Evolutionary conservation across 768 basidiomycete genomes (phyloP).

Genomic region (Termitomyces sp.): DNA sequence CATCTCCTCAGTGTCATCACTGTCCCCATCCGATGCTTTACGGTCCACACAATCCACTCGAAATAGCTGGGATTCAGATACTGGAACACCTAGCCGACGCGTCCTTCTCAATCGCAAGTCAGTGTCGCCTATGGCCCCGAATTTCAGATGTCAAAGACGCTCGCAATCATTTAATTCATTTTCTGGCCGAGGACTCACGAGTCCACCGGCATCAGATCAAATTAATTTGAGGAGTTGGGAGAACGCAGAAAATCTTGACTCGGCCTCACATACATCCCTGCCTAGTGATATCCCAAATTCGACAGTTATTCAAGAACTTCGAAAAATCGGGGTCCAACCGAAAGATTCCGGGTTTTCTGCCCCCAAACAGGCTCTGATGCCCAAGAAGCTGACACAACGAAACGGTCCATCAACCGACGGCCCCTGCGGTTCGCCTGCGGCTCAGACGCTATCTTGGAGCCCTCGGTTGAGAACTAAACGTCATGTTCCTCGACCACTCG

Average conservation of each 20-base stretch:
- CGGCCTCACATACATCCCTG: slow-evolving; percentile 30
- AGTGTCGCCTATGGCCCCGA: slow-evolving; percentile 67
- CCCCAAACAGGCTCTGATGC: slow-evolving; percentile 8
- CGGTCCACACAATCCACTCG: slow-evolving; percentile 28
- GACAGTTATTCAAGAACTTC: slow-evolving; percentile 22
- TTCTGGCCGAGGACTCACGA: slow-evolving; percentile 29
- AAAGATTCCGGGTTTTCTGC: slow-evolving; percentile 17
- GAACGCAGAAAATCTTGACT: slow-evolving; percentile 27
- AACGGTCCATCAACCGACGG: slow-evolving; percentile 34
- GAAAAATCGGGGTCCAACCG: slow-evolving; percentile 18
- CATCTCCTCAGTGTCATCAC: slow-evolving; percentile 58
- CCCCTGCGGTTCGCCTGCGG: slow-evolving; percentile 46
- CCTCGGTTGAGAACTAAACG: slow-evolving; percentile 52
- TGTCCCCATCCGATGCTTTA: slow-evolving; percentile 50
- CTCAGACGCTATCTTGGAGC: slow-evolving; percentile 27
- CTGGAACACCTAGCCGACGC: slow-evolving; percentile 40
- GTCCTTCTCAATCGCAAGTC: slow-evolving; percentile 63
- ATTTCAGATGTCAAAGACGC: slow-evolving; percentile 23
- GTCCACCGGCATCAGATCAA: slow-evolving; percentile 21
- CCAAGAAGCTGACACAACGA: slow-evolving; percentile 30
- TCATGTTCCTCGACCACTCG: slow-evolving; percentile 36
- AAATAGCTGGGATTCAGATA: slow-evolving; percentile 56
- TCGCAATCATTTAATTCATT: slow-evolving; percentile 31
- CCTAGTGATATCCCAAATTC: slow-evolving; percentile 28
- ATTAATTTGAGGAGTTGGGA: slow-evolving; percentile 23